These are phyloP conservation scores for Corymbia citriodora DNA, from an alignment of 441 rosid species.

Conservation along the genomic window DNA sequence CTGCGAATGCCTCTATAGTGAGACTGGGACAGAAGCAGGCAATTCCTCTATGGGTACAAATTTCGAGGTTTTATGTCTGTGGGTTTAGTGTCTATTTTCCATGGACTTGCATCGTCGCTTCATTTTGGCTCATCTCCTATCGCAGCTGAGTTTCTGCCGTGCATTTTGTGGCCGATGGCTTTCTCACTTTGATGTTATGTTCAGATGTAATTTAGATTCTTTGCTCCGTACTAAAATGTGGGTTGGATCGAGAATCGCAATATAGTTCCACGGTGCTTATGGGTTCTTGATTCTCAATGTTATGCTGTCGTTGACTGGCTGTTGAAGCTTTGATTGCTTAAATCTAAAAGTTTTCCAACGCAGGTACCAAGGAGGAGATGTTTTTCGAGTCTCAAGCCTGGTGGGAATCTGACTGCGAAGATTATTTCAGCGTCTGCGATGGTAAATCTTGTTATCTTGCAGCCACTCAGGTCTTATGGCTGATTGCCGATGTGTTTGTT, in stretches of 20 bases:
- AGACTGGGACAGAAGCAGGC: background rate
- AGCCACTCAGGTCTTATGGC: background rate
- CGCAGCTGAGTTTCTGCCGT: background rate
- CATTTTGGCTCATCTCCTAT: background rate
- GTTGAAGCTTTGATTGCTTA: background rate
- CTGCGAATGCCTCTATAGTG: background rate
- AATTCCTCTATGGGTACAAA: background rate
- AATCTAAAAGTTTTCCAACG: background rate
- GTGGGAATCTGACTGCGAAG: constrained; percentile 62
- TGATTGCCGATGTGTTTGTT: background rate
- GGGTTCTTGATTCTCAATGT: background rate
- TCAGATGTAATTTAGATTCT: background rate
- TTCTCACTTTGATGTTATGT: background rate
- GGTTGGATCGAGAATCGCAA: background rate
- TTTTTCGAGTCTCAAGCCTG: constrained; percentile 50
- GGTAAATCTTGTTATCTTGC: constrained; percentile 22
- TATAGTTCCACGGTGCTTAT: background rate
- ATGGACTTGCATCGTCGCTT: background rate
- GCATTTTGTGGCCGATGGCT: background rate
- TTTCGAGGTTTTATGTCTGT: background rate
- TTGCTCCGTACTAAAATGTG: background rate
- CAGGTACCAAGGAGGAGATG: constrained; percentile 29
- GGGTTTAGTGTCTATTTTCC: background rate
- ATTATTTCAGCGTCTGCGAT: constrained; percentile 50
- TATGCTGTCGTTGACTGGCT: background rate